These are phyloP conservation scores for Mortierella sp. DNA, from an alignment of 371 early-diverging fungal species.

Conservation along the genomic window DNA sequence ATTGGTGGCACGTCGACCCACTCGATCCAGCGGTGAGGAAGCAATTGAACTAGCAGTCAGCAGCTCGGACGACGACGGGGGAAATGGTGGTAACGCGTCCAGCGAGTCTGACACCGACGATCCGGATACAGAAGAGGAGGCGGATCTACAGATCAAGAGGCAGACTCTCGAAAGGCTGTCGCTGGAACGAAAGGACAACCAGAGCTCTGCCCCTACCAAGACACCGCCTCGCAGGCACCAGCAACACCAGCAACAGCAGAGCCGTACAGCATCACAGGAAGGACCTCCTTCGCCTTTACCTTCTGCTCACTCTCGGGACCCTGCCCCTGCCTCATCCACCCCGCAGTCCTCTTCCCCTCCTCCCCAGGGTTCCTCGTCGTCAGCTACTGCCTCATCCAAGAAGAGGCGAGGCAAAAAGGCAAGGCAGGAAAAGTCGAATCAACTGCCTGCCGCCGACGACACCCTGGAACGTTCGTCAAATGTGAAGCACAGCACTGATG, in stretches of 20 bases:
- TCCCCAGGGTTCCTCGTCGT: not conserved
- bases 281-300: constrained; percentile 9
- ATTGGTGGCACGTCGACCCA: constrained; percentile 43
- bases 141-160: constrained; percentile 41
- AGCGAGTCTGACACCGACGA: constrained; percentile 39
- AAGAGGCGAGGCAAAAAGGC: constrained; percentile 38
- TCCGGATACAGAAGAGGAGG: constrained; percentile 47
- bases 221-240: constrained; percentile 27
- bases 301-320: constrained; percentile 20
- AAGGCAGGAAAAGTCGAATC: constrained; percentile 19
- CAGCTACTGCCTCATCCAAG: constrained; percentile 16
- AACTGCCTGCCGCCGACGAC: constrained; percentile 5
- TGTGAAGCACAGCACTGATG: constrained; percentile 8
- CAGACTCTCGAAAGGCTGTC: constrained; percentile 45
- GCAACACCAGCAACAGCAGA: constrained; percentile 15
- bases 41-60: constrained; percentile 39
- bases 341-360: constrained; percentile 25
- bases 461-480: constrained; percentile 13
- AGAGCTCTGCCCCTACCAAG: constrained; percentile 5
- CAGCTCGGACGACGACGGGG: constrained; percentile 50
- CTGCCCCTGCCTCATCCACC: constrained; percentile 42
- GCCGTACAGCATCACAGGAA: constrained; percentile 19
- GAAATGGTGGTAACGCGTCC: constrained; percentile 24
- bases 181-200: constrained; percentile 36
- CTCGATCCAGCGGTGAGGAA: constrained; percentile 39